Evolutionary conservation across 2,329 filamentous ascomycete species (phyloP), one percentile per base, ranked within the genome.

Genomic region (Apiospora kogelbergensis): DNA sequence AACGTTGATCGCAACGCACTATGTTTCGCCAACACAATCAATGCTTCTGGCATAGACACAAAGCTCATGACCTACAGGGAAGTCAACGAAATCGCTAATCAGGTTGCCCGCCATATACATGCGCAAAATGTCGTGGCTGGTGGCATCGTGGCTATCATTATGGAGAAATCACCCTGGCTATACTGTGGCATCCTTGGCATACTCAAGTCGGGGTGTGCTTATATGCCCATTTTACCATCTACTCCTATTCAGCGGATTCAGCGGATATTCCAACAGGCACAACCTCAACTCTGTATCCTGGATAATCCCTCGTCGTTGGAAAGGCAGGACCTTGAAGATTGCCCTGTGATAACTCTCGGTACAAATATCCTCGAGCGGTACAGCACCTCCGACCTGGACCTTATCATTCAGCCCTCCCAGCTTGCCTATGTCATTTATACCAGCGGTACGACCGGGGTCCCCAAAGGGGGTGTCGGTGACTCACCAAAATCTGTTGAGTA

Each of bases 401-500:
- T 82, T 1, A 64, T 74, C 0, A 78, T 82, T 3, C 77, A 85
- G 63, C 80, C 82, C 0, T 82, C 84, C 1, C 81, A 89, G 17
- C 76, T 93, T 2, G 90, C 93, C 7, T 97, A 97, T 76, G 88
- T 92, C 22, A 90, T 97, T 1, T 97, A 93, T 77, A 97, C 93
- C 0, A 94, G 92, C 30, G 94, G 94, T 3, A 95, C 91, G 46
- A 97, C 93, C 0, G 94, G 93, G 0, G 84, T 83, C 1, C 94
- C 93, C 0, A 97, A 97, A 76, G 93, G 93, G 93, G 2, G 91
- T 97, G 3, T 84, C 92, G 4, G 86, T 97, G 24, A 93, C 92
- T 0, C 91, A 95, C 72, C 82, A 86, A 48, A 97, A 94, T 73
- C 86, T 97, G 53, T 83, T 91, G 67, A 92, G 91, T 77, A 95